phyloP scores from a whole-genome alignment of 1,284 basidiomycete species.

The Exobasidium rhododendri region DNA sequence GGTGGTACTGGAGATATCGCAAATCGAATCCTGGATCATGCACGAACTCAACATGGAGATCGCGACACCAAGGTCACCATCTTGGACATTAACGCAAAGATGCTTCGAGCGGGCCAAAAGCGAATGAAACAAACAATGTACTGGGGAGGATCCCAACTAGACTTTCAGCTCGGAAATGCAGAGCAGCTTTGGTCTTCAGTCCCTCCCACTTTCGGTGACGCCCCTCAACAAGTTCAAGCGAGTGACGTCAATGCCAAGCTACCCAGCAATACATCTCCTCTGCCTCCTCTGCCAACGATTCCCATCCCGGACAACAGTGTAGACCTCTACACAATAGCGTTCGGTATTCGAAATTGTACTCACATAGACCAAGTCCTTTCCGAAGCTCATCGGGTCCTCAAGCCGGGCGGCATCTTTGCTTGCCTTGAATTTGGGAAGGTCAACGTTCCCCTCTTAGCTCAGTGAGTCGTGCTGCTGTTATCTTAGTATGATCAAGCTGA shows the following conservation, averaged over 20 bases:
- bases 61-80: slow-evolving; percentile 75
- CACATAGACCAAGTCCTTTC: slow-evolving; percentile 80
- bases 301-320: slow-evolving; percentile 64
- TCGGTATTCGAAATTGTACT: slow-evolving; percentile 97
- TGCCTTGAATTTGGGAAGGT: slow-evolving; percentile 97
- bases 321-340: slow-evolving; percentile 97
- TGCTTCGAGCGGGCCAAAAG: slow-evolving; percentile 88
- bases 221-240: slow-evolving; percentile 6
- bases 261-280: slow-evolving; percentile 31
- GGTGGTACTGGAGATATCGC: slow-evolving; percentile 97
- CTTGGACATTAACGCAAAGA: slow-evolving; percentile 90
- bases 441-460: slow-evolving; percentile 77
- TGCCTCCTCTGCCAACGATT: slow-evolving; percentile 45
- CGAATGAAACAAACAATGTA: slow-evolving; percentile 41
- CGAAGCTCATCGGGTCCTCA: slow-evolving; percentile 90
- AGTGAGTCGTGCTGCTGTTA: slow-evolving; percentile 62
- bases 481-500: slow-evolving; percentile 6
- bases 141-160: slow-evolving; percentile 78
- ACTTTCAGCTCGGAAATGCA: slow-evolving; percentile 90
- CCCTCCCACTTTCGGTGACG: slow-evolving; percentile 19
- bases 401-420: slow-evolving; percentile 91
- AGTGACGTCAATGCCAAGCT: slow-evolving; percentile 9
- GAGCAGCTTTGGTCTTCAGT: slow-evolving; percentile 60
- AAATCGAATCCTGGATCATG: slow-evolving; percentile 84
- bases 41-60: slow-evolving; percentile 70